Evolutionary conservation across 768 basidiomycete species (phyloP), one percentile per base, ranked within the genome.

Genomic region (Podaxis mareebaensis): DNA sequence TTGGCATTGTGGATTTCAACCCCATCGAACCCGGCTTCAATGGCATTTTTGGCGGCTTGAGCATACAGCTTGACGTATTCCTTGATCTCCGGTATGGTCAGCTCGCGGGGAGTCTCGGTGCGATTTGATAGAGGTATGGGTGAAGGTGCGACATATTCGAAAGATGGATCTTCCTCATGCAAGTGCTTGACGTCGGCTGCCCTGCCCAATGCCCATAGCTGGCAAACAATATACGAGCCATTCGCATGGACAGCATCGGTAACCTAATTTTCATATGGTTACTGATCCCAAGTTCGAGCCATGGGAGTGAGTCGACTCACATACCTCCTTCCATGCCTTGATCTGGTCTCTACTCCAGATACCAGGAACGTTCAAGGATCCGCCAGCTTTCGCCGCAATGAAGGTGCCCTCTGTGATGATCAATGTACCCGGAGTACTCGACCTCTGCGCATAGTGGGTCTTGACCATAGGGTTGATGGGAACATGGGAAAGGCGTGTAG

Each of bases 1-100:
- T 83, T 81, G 57, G 78, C 79, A 63, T 71, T 72, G 59, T 77
- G 79, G 54, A 81, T 66, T 78, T 78, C 78, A 67, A 80, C 55
- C 53, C 87, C 89, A 64, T 90, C 88, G 64, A 91, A 91, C 0
- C 87, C 89, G 24, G 90, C 88, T 22, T 69, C 67, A 53, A 89
- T 76, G 11, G 85, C 85, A 60, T 85, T 85, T 28, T 75, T 75
- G 3, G 89, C 87, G 1, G 85, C 86, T 13, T 77, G 73, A 4
- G 77, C 83, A 66, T 82, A 90, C 11, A 81, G 72, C n/a, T 74
- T 38, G 22, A 83, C 71, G 61, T 83, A 83, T 60, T 86, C 81
- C 46, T 74, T 67, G 54, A 88, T 83, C 53, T 87, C 87, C 0
- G 68, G 71, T 0, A 70, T 72, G 0, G 81, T 83, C 39, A 88